phyloP scores from a whole-genome alignment of 1,284 basidiomycete species.

The Lignosus rhinocerotis region DNA sequence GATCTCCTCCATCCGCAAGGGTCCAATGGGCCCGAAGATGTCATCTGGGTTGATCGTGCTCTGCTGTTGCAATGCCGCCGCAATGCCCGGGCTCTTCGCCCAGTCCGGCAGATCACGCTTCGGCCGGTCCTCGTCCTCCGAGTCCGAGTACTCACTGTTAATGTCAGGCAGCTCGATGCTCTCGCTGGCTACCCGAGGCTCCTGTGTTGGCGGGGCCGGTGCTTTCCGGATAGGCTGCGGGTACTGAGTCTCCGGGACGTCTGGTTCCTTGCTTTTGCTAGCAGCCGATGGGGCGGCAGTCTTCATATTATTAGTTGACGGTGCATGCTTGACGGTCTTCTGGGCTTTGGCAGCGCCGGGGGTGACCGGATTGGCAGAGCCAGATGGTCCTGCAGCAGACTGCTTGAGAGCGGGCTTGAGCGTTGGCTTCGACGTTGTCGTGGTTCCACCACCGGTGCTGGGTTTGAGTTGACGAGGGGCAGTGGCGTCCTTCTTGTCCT shows the following conservation, averaged over 20 bases:
- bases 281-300: slow-evolving; percentile 9
- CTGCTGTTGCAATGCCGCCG: slow-evolving; percentile 76
- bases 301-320: slow-evolving; percentile 26
- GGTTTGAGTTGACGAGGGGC: slow-evolving; percentile 39
- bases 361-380: slow-evolving; percentile 11
- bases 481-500: slow-evolving; percentile 40
- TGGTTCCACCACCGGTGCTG: slow-evolving; percentile 9
- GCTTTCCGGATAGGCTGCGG: slow-evolving; percentile 26
- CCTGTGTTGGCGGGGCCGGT: slow-evolving; percentile 41
- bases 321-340: slow-evolving; percentile 24
- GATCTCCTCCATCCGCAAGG: slow-evolving; percentile 85
- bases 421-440: slow-evolving; percentile 28
- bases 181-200: slow-evolving; percentile 62
- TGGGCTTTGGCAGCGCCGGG: slow-evolving; percentile 17
- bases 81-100: slow-evolving; percentile 88
- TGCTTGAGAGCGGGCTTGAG: slow-evolving; percentile 36
- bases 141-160: slow-evolving; percentile 94
- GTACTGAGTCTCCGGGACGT: slow-evolving; percentile 44
- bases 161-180: slow-evolving; percentile 91
- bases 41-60: slow-evolving; percentile 88
- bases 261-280: slow-evolving; percentile 52
- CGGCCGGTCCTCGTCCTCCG: slow-evolving; percentile 82
- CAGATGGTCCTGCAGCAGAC: slow-evolving; percentile 18
- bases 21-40: slow-evolving; percentile 85
- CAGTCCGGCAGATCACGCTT: slow-evolving; percentile 77